Evolutionary conservation across 768 basidiomycete species (phyloP), one percentile per base, ranked within the genome.

Genomic region (Austroboletus festivus): DNA sequence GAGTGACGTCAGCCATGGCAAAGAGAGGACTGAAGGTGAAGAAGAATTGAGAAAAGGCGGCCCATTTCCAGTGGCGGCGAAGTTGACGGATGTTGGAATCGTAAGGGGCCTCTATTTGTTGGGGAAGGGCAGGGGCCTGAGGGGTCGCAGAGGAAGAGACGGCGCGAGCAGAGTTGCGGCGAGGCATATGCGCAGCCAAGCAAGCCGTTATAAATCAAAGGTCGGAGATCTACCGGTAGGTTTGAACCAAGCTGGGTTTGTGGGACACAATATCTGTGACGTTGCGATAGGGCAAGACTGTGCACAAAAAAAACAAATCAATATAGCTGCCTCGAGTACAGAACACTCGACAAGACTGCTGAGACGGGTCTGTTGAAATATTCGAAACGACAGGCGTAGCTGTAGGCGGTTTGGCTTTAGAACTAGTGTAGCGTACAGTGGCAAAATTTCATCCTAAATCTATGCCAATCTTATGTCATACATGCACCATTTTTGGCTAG

Each of bases 11-110:
- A 38, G 78, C 69, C 72, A 86, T 76, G 33, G 81, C 74, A 55
- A 94, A 79, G 48, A 93, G 74, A 42, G 78, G 77, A 41, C 78
- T 75, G 71, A 94, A 95, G 22, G 86, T 91, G 66, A 78, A 85
- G 70, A 90, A 85, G 77, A 95, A 94, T 65, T 94, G 91, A 68
- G 80, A 80, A 68, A 93, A 87, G 21, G 86, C 86, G 5, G 93
- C 93, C 91, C 91, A 95, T 75, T 88, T 85, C 90, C 90, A 94
- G 54, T 91, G 81, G 49, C 73, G 82, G 47, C 93, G 78, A 44
- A 96, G 83, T 23, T 71, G 61, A 38, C 63, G 52, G 44, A 86
- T 64, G 58, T 81, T 72, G 56, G 58, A 56, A 42, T 71, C 68
- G 48, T 60, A 61, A 43, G 59, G 52, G 44, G 64, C 44, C 46